Percentiles rank a stretch among this genome's conserved stretches.
Evolutionary conservation across 768 basidiomycete genomes (phyloP).

Genomic region (Coprinellus micaceus): DNA sequence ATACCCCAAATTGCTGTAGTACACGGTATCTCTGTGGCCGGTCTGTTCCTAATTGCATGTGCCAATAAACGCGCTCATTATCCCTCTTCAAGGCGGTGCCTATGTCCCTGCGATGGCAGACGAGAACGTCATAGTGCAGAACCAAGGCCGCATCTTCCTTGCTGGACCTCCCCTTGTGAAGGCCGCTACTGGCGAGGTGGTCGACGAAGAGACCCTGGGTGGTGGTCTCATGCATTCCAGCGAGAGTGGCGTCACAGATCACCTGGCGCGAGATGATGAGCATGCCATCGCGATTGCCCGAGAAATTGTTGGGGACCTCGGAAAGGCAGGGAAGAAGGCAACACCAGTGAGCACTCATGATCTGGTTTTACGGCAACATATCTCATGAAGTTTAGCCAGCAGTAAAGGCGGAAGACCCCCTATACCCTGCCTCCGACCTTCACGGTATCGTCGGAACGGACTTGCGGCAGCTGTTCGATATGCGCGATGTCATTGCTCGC

Average conservation of each 20-base stretch:
- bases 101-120: conserved; percentile 98
- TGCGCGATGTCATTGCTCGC: conserved; percentile 90
- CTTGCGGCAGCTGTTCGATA: conserved; percentile 83
- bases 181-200: conserved; percentile 89
- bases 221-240: conserved; percentile 89
- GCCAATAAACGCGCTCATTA: neutral
- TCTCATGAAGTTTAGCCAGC: conserved; percentile 42
- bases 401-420: conserved; percentile 60
- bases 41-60: conserved; percentile 26
- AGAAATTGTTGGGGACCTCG: conserved; percentile 73
- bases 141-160: conserved; percentile 91
- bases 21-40: conserved; percentile 92
- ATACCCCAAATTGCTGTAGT: conserved; percentile 92
- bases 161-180: conserved; percentile 94
- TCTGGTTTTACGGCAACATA: neutral
- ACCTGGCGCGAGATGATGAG: conserved; percentile 80
- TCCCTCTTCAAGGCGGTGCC: conserved; percentile 64
- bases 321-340: conserved; percentile 52
- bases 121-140: conserved; percentile 85
- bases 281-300: conserved; percentile 81
- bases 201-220: conserved; percentile 90
- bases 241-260: conserved; percentile 89
- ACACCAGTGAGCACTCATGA: conserved; percentile 40
- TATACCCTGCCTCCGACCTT: conserved; percentile 78
- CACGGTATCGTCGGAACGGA: conserved; percentile 93